Evolutionary conservation across 306 rosid species (phyloP).

Genomic region (Macrotyloma uniflorum): DNA sequence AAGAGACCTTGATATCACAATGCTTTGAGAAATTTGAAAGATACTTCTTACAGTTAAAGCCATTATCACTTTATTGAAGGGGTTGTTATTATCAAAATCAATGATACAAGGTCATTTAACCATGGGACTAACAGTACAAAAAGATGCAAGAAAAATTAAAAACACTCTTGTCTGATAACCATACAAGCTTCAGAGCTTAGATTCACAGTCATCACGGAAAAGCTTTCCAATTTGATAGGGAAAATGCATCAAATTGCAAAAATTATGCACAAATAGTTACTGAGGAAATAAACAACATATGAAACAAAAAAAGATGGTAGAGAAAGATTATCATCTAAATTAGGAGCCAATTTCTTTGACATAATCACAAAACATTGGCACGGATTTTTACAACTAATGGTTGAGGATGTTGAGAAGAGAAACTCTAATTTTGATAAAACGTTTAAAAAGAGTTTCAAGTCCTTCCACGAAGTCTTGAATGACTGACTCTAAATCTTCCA

Average conservation of each 20-base stretch:
- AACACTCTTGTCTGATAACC: neutral
- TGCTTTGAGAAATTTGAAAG: neutral
- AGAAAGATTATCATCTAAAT: conserved; percentile 18
- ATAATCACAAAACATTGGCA: conserved; percentile 32
- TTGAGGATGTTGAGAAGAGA: conserved; percentile 55
- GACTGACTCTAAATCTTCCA: conserved; percentile 46
- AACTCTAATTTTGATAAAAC: conserved; percentile 52
- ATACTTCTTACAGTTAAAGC: neutral
- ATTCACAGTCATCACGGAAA: neutral
- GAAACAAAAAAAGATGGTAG: neutral
- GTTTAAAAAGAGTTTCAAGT: conserved; percentile 49
- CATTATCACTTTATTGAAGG: neutral
- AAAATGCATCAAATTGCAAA: conserved; percentile 4
- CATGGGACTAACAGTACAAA: neutral
- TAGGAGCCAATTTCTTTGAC: conserved; percentile 29
- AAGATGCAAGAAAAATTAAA: neutral
- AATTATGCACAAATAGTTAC: neutral
- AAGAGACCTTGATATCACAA: neutral
- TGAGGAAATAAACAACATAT: neutral
- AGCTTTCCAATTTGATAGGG: conserved; percentile 11
- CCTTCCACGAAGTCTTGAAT: conserved; percentile 51
- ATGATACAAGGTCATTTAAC: neutral
- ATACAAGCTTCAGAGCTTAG: neutral
- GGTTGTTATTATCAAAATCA: neutral
- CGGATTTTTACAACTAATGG: conserved; percentile 40